These are phyloP conservation scores for Cryptomeria japonica DNA, from an alignment of 75 land plant genomes.

Conservation along the genomic window DNA sequence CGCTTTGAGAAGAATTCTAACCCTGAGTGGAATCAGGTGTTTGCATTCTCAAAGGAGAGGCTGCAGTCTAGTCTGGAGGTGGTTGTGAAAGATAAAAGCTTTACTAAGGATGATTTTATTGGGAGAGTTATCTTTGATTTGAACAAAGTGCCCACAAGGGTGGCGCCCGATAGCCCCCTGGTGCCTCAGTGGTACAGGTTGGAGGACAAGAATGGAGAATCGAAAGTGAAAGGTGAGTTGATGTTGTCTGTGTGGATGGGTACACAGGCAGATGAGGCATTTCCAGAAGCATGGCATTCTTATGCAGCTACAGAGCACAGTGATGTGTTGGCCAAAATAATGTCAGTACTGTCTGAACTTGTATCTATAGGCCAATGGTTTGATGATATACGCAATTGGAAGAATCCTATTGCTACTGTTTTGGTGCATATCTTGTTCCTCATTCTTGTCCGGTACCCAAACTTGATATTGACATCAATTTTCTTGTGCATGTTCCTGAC, in stretches of 20 bases:
- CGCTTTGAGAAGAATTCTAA: constrained; percentile 49
- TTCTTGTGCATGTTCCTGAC: constrained; percentile 33
- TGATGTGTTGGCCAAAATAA: constrained; percentile 35
- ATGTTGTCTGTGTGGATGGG: constrained; percentile 90
- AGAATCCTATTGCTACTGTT: constrained; percentile 62
- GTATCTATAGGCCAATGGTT: constrained; percentile 44
- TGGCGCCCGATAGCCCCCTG: constrained; percentile 74
- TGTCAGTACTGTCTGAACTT: constrained; percentile 49
- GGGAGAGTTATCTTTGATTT: constrained; percentile 16
- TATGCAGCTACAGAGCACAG: constrained; percentile 38
- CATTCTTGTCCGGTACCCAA: constrained; percentile 56
- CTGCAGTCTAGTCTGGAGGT: constrained; percentile 48
- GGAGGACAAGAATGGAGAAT: constrained; percentile 48
- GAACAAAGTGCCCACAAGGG: constrained; percentile 49
- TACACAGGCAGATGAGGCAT: constrained; percentile 88
- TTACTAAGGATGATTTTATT: constrained; percentile 62
- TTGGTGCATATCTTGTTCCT: constrained; percentile 65
- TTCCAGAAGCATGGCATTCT: constrained; percentile 79
- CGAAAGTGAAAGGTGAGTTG: constrained; percentile 52
- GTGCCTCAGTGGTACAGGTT: constrained; percentile 78
- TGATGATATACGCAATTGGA: constrained; percentile 56
- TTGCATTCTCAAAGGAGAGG: constrained; percentile 59
- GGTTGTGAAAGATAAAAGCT: constrained; percentile 50
- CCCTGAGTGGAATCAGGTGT: constrained; percentile 71
- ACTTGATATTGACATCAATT: constrained; percentile 27